These are phyloP conservation scores for Lupinus albus DNA, from an alignment of 306 rosid genomes.

Conservation along the genomic window DNA sequence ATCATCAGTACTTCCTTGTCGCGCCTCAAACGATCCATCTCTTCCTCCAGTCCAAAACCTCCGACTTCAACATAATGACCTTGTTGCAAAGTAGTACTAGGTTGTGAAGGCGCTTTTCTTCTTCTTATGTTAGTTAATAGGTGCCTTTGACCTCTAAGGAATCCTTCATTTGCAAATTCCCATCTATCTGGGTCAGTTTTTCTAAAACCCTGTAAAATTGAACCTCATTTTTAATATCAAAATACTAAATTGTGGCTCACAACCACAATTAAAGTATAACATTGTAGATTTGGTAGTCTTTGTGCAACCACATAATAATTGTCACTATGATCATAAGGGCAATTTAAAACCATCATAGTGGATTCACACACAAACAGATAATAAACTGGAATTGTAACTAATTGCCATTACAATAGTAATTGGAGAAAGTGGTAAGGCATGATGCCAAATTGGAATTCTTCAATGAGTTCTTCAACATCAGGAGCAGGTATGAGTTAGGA, in stretches of 20 bases:
- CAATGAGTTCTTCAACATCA: background rate
- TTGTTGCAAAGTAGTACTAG: slow-evolving; percentile 37
- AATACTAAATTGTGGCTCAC: background rate
- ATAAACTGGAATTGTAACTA: background rate
- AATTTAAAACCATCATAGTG: background rate
- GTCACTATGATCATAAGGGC: no score
- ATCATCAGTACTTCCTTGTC: slow-evolving; percentile 73
- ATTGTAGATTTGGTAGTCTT: no score
- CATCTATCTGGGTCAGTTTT: slow-evolving; percentile 84
- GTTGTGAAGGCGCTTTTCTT: slow-evolving; percentile 63
- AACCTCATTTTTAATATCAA: slow-evolving; percentile 12
- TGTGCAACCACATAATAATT: no score
- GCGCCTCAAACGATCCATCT: slow-evolving; percentile 62
- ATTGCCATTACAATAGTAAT: background rate
- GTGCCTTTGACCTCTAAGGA: slow-evolving; percentile 69
- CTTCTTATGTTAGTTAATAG: slow-evolving; percentile 69
- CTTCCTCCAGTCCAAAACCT: slow-evolving; percentile 64
- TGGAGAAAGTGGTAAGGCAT: background rate
- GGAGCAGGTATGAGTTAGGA: background rate
- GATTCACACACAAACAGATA: background rate
- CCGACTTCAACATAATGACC: slow-evolving; percentile 71
- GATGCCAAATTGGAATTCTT: background rate
- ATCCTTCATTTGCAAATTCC: slow-evolving; percentile 90
- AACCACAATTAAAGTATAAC: no score
- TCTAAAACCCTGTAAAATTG: slow-evolving; percentile 76